Base-by-base conservation (phyloP, 306 rosid species). In the Dicorynia guianensis region DNA sequence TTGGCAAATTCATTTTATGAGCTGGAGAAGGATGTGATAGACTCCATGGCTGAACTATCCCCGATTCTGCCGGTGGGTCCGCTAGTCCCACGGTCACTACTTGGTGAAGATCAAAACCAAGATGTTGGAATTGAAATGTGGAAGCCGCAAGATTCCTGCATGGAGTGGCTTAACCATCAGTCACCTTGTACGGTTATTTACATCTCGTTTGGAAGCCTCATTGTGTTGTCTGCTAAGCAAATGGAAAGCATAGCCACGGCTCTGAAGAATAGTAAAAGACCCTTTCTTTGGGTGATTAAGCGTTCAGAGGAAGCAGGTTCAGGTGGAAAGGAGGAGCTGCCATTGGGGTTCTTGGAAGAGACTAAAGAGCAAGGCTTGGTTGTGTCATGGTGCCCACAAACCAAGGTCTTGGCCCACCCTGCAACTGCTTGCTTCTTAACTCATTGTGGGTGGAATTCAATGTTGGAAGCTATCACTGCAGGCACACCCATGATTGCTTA, bases 381-480 rank as follows among this genome's bases (percentile, higher is more conserved):
- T 9, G 82, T 86, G 6, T 6, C 88, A 0, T 86, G 90, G 90
- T 78, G 88, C 61, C 88, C 90, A 30, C 88, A 87, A 54, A 79
- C 86, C 0, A 81, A 76, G 82, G 90, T 81, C 1, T 5, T 87
- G 65, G 68, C 69, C 63, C 84, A 87, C 66, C 74, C 84, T 2
- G 18, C 90, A 0, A 46, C 59, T 4, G 88, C 88, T 2, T 87
- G 90, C 53, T 87, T 87, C 58, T 47, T 87, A 53, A 81, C 86
- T 17, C 90, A 87, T 19, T 87, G 90, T 63, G 90, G 90, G 0
- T 87, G 90, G 90, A 87, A 84, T 17, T 87, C 90, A 0, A 59
- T 72, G 63, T 54, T 87, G 67, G 90, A 87, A 59, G 84, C 86
- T 8, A 53, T 81, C 7, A 57, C 81, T 0, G 74, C 86, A 4